Evolutionary conservation across 192 early-diverging fungal genomes (phyloP).

Genomic region (Umbelopsis ramanniana): DNA sequence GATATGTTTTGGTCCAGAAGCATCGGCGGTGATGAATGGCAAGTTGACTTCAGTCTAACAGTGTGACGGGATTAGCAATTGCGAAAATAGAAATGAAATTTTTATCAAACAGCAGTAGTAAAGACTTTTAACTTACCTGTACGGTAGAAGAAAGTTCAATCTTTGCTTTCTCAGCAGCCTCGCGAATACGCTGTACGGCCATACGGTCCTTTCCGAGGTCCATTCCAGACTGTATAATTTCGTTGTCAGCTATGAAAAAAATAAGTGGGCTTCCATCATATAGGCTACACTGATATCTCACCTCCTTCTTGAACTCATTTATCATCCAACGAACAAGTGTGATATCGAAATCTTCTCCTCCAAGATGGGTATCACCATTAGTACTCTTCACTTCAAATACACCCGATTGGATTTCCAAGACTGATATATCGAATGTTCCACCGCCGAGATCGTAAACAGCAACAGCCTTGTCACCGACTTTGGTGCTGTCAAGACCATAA

Average conservation of each 20-base stretch:
- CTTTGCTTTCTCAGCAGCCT: slow-evolving; percentile 94
- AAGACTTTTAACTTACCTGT: slow-evolving; percentile 59
- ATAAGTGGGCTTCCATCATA: too few species aligned
- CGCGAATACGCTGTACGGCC: slow-evolving; percentile 89
- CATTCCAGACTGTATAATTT: slow-evolving; percentile 52
- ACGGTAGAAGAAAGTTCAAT: slow-evolving; percentile 87
- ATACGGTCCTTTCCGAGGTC: slow-evolving; percentile 85
- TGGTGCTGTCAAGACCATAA: slow-evolving; percentile 71
- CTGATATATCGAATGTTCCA: slow-evolving; percentile 92
- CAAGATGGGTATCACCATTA: slow-evolving; percentile 81
- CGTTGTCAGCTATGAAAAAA: too few species aligned
- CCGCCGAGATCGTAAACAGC: slow-evolving; percentile 92
- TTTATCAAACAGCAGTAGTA: too few species aligned
- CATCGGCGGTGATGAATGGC: slow-evolving; percentile 92
- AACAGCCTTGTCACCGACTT: slow-evolving; percentile 69
- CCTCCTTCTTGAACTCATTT: slow-evolving; percentile 84
- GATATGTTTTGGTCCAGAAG: slow-evolving; percentile 94
- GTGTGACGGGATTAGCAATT: neutral
- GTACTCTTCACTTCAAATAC: slow-evolving; percentile 94
- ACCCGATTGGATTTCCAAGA: slow-evolving; percentile 86
- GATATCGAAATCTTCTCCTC: slow-evolving; percentile 66
- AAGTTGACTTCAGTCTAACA: slow-evolving; percentile 92
- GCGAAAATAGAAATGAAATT: too few species aligned
- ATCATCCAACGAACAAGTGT: slow-evolving; percentile 71
- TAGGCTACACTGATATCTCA: neutral